Base-by-base conservation (phyloP, 352 stramenopile species). In the Phytopythium kandeliae region DNA sequence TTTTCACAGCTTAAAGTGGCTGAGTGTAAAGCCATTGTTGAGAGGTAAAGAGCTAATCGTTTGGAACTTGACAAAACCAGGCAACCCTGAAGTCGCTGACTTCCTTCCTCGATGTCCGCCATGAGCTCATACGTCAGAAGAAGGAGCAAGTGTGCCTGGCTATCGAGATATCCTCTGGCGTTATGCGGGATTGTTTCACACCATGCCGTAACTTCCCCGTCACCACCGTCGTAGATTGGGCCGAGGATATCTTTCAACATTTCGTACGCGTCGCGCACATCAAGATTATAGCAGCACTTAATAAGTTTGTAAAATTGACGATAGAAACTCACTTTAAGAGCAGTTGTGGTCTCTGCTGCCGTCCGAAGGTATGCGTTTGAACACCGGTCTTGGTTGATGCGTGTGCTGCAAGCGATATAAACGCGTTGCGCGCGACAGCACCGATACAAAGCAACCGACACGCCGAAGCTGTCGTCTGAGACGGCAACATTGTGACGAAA, bases 301-400 rank as follows among this genome's bases (percentile, higher is more conserved):
- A 58, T n/a, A 4, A 47, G 16, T 16, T 41, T 40, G 34, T 53
- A 17, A 22, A 58, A 52, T 3, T 33, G 33, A 17, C 43, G 25
- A 35, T 58, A 48, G 33, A 58, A 58, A 34, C 53, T 58, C 24
- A 25, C 21, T 1, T 19, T 28, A 31, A 58, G 19, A 0, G 52
- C 42, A 19, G 37, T 47, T 0, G 25, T 1, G 2, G 52, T 40
- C 28, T 53, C 53, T 0, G 25, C 53, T 5, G 17, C 24, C 52
- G 36, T 58, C 35, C 25, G n/a, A n/a, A n/a, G n/a, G n/a, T n/a
- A n/a, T n/a, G n/a, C n/a, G n/a, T n/a, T n/a, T n/a, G n/a, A n/a
- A n/a, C n/a, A n/a, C n/a, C n/a, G n/a, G n/a, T n/a, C 12, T 40
- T 35, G 2, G 13, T 8, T 21, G 28, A 16, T 28, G 1, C 51